Conservation (phyloP, 2,329 filamentous ascomycete genomes). For the Acrodontium crateriforme region DNA sequence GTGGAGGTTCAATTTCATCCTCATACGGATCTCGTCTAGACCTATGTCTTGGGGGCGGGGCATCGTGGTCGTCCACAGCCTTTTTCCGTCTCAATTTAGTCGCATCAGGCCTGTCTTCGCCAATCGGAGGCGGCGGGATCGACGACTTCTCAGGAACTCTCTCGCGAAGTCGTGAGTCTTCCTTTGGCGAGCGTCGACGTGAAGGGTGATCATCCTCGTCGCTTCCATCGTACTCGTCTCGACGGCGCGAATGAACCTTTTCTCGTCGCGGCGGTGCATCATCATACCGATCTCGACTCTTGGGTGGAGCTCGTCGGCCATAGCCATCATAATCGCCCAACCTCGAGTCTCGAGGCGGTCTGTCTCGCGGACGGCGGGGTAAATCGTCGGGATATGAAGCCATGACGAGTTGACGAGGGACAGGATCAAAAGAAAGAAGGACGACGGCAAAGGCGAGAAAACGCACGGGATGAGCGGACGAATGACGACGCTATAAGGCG, state of each 20-base stretch:
- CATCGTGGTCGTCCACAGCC: slow-evolving; percentile 2
- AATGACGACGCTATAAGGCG: background rate
- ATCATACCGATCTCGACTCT: slow-evolving; percentile 6
- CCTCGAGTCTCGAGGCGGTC: background rate
- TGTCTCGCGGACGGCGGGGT: background rate
- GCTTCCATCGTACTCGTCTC: slow-evolving; percentile 16
- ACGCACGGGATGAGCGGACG: background rate
- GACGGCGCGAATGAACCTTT: slow-evolving; percentile 3
- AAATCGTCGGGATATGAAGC: background rate
- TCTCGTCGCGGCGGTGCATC: slow-evolving; percentile 6
- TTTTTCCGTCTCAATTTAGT: too few species aligned
- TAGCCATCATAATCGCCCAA: slow-evolving; percentile 7
- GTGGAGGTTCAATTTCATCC: slow-evolving; percentile 3
- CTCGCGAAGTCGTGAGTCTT: background rate
- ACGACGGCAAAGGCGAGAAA: background rate
- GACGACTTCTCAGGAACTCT: background rate
- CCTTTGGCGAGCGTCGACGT: slow-evolving; percentile 4
- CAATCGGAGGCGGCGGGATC: slow-evolving; percentile 8
- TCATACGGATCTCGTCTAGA: background rate
- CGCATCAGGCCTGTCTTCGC: slow-evolving; percentile 2
- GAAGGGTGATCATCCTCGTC: slow-evolving; percentile 15
- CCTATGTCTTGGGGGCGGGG: background rate
- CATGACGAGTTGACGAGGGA: too few species aligned
- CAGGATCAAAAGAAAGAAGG: background rate
- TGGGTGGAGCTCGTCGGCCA: slow-evolving; percentile 6